Evolutionary conservation across 768 basidiomycete species (phyloP), one percentile per base, ranked within the genome.

Genomic region (Coprinellus aureogranulatus): DNA sequence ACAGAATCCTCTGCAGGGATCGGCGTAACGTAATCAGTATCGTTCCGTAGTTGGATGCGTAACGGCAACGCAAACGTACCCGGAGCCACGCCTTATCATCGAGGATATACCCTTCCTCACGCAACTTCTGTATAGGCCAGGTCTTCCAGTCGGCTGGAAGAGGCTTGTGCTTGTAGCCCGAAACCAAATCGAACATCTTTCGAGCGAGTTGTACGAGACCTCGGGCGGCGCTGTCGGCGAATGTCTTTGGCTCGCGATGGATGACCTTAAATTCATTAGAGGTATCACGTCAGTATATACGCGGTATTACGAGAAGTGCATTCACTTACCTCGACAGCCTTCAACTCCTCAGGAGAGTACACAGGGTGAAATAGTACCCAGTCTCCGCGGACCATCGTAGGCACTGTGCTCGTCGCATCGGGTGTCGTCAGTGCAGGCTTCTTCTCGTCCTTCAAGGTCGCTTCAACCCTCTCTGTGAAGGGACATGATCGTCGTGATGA

Each of bases 331-430:
- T 89, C 76, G 16, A 92, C 90, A 14, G 89, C 81, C 61, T 75
- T 84, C 50, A 92, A 68, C 66, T 93, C 92, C 37, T 84, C 83
- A 18, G 75, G 69, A 5, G 89, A 84, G 69, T 98, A 98, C 1
- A 96, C 94, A 0, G 95, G 95, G 67, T 96, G 92, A 68, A 94
- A 92, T 1, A 97, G 74, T 11, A 96, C 92, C 92, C 94, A 97
- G 64, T 91, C 90, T 2, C 90, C 90, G 40, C 76, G 79, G 50
- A 85, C 69, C 67, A 78, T 79, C 2, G 77, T 74, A 2, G 84
- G 84, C 14, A 84, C 72, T 4, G 84, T 83, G 68, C 78, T 81
- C 55, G 78, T 77, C 1, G 79, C 80, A 65, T 75, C 79, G 26
- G 69, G 70, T 57, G 73, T 72, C 4, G 77, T 77, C 61, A 82